Evolutionary conservation across 495 filamentous ascomycete genomes (phyloP).

Genomic region (Tuber borchii): DNA sequence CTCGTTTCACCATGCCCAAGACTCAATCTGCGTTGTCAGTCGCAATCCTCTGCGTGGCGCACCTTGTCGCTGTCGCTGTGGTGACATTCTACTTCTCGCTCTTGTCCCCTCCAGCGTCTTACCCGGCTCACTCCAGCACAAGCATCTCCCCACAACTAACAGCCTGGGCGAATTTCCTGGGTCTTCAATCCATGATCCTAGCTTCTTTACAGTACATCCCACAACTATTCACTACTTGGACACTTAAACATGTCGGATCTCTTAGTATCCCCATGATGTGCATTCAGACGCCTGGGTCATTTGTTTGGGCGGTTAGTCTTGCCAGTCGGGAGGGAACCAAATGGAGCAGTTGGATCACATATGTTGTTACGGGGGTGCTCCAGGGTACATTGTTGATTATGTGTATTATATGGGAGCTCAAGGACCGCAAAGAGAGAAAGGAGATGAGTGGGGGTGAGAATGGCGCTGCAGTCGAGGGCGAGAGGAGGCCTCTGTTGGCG

Average conservation of each 20-base stretch:
- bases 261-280: constrained; percentile 97
- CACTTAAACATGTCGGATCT: constrained; percentile 73
- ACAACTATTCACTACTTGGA: constrained; percentile 86
- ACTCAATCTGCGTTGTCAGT: constrained; percentile 71
- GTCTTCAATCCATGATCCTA: constrained; percentile 67
- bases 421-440: constrained; percentile 36
- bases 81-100: constrained; percentile 43
- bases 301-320: constrained; percentile 81
- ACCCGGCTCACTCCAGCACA: not conserved
- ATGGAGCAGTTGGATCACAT: constrained; percentile 94
- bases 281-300: constrained; percentile 88
- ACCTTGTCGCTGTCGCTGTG: constrained; percentile 62
- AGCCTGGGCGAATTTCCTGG: constrained; percentile 75
- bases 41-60: constrained; percentile 60
- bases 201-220: constrained; percentile 87
- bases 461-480: constrained; percentile 18
- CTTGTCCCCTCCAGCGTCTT: constrained; percentile 10
- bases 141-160: constrained; percentile 54
- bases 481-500: constrained; percentile 26
- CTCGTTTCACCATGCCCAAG: constrained; percentile 42
- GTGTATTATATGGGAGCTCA: constrained; percentile 69
- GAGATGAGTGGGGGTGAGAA: constrained; percentile 13
- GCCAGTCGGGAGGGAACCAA: constrained; percentile 74
- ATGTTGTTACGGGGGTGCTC: constrained; percentile 73
- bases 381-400: constrained; percentile 77